Base-by-base conservation (phyloP, 1,284 basidiomycete species). In the Malassezia globosa region DNA sequence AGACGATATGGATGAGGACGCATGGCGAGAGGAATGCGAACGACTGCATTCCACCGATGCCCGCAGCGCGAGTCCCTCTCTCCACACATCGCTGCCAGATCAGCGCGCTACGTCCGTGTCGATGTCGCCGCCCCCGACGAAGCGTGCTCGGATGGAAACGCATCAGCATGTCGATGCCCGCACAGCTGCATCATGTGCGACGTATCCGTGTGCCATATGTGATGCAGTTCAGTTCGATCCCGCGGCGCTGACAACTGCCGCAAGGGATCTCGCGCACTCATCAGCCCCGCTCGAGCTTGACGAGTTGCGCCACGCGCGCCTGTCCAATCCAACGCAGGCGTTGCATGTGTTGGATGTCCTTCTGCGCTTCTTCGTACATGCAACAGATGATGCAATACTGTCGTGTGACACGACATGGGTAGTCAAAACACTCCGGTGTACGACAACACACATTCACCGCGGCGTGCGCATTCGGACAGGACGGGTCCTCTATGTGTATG, bases 391-490 rank as follows among this genome's bases (percentile, higher is more conserved):
- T 16, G 34, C 25, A 22, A n/a, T 45, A 1, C 31, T 24, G 3
- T 21, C 8, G 6, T 40, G 31, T 27, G 38, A 35, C 39, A 13
- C 34, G 19, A 31, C 22, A 13, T 16, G 13, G 7, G 10, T 45
- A 5, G 19, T 10, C 13, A 19, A 6, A 7, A 19, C 37, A 2
- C 27, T 51, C 4, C 6, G 16, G 14, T 27, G 26, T 7, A 11
- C 21, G 14, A 26, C 46, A 13, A 7, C 21, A 14, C 38, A 40
- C 29, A 16, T 26, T 3, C 10, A 24, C 10, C 42, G 49, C 6
- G 39, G 29, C 21, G 44, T 51, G 38, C 49, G 49, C 19, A 29
- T 51, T 4, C 37, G 37, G 3, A 31, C 43, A 23, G 49, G 49
- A 4, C 43, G 43, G 7, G 21, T 42, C 22, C 29, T 51, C 14